Conservation (phyloP, 1,284 basidiomycete species). For the Inonotus hispidus region DNA sequence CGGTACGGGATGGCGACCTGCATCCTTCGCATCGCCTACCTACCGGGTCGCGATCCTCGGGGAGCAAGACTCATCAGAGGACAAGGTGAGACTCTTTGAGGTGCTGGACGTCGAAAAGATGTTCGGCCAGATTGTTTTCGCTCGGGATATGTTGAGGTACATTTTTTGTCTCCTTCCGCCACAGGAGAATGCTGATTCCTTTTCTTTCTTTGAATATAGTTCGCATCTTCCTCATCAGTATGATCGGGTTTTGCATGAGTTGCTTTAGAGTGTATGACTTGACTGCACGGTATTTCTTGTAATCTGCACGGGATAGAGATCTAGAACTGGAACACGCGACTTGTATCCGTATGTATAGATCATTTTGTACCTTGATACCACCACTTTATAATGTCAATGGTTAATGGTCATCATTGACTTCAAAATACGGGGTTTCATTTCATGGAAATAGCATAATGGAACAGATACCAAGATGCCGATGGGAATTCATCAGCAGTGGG, state of each 20-base stretch:
- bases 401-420: neutral
- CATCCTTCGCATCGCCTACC: slow-evolving; percentile 43
- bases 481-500: neutral
- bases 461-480: neutral
- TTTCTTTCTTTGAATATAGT: slow-evolving; percentile 26
- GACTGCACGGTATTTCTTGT: neutral
- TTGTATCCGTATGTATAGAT: slow-evolving; percentile 1
- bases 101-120: slow-evolving; percentile 69
- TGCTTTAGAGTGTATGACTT: slow-evolving; percentile 34
- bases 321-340: neutral
- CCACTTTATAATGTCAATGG: neutral
- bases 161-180: slow-evolving; percentile 20
- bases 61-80: slow-evolving; percentile 23
- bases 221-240: slow-evolving; percentile 65
- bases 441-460: neutral
- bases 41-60: slow-evolving; percentile 14
- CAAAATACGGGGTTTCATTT: neutral
- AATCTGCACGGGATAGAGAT: neutral
- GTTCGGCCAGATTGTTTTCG: slow-evolving; percentile 78
- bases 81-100: slow-evolving; percentile 63
- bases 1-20: slow-evolving; percentile 62
- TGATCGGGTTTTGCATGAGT: slow-evolving; percentile 59
- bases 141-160: slow-evolving; percentile 73
- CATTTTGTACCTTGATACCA: neutral
- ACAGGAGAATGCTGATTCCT: neutral